These are phyloP conservation scores for Russula emetica DNA, from an alignment of 768 basidiomycete species.

Conservation along the genomic window DNA sequence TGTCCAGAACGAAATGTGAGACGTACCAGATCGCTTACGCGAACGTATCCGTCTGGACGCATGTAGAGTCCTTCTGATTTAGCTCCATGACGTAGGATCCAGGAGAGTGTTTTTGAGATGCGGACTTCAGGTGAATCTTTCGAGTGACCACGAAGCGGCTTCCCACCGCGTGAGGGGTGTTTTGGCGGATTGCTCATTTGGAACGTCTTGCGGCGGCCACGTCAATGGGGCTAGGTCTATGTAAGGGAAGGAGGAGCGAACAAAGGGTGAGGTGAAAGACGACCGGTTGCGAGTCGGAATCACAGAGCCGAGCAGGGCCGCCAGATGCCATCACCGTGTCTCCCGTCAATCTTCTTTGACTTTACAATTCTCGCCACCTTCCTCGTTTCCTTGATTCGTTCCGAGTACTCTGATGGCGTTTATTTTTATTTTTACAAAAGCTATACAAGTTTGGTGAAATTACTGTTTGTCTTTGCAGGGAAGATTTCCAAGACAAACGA, in stretches of 20 bases:
- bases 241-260: neutral
- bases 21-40: conserved; percentile 78
- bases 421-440: neutral
- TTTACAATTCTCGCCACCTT: neutral
- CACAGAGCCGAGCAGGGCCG: neutral
- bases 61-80: conserved; percentile 68
- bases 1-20: neutral
- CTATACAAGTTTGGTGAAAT: neutral
- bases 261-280: neutral
- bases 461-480: neutral
- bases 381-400: neutral
- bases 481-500: neutral
- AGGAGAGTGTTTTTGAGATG: conserved; percentile 83
- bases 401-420: neutral
- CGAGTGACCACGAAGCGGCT: conserved; percentile 51
- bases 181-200: conserved; percentile 11
- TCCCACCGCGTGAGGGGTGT: conserved; percentile 32
- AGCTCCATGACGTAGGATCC: conserved; percentile 89
- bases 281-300: conserved; percentile 1
- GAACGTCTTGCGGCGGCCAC: neutral
- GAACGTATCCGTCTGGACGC: conserved; percentile 81
- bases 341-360: neutral
- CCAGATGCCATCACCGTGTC: neutral
- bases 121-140: conserved; percentile 64
- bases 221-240: too few species aligned